A percentile compares a stretch with the other conserved stretches of the same genome.
Evolutionary conservation across 1,284 basidiomycete species (phyloP).

Genomic region (Stereum hirsutum): DNA sequence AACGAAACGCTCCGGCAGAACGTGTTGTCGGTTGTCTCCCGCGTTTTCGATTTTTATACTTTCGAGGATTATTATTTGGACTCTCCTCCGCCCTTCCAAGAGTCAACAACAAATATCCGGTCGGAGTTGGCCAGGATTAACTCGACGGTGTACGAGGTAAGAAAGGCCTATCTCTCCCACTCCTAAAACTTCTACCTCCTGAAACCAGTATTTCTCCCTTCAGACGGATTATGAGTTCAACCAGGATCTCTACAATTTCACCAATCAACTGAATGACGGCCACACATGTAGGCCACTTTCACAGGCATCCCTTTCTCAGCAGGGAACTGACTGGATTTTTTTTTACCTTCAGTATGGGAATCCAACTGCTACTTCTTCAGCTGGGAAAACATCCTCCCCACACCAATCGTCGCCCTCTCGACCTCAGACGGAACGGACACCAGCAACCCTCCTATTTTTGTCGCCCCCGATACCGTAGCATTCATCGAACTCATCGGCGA

Average conservation of each 20-base stretch:
- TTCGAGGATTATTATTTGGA: slow-evolving; percentile 55
- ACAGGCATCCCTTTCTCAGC: slow-evolving; percentile 9
- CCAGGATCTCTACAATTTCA: slow-evolving; percentile 45
- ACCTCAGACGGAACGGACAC: slow-evolving; percentile 41
- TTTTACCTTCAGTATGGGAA: slow-evolving; percentile 37
- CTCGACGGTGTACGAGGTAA: slow-evolving; percentile 34
- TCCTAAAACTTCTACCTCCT: background rate
- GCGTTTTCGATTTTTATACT: slow-evolving; percentile 57
- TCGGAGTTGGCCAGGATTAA: slow-evolving; percentile 38
- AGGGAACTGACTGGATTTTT: background rate
- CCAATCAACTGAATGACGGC: slow-evolving; percentile 52
- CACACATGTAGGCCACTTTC: slow-evolving; percentile 62
- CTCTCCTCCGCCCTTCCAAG: slow-evolving; percentile 52
- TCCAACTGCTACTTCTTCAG: slow-evolving; percentile 46
- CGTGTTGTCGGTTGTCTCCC: slow-evolving; percentile 39
- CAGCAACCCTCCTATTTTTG: slow-evolving; percentile 41
- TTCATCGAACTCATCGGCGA: slow-evolving; percentile 37
- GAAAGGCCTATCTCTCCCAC: slow-evolving; percentile 12
- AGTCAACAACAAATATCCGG: slow-evolving; percentile 48
- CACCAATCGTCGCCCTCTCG: slow-evolving; percentile 47
- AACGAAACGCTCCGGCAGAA: slow-evolving; percentile 56
- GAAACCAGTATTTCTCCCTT: background rate
- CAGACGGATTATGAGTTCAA: slow-evolving; percentile 36
- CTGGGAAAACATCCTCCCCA: slow-evolving; percentile 53
- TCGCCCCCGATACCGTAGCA: slow-evolving; percentile 48